Conservation (phyloP, 805 yeast genomes). For the Nakazawaea ernobii region DNA sequence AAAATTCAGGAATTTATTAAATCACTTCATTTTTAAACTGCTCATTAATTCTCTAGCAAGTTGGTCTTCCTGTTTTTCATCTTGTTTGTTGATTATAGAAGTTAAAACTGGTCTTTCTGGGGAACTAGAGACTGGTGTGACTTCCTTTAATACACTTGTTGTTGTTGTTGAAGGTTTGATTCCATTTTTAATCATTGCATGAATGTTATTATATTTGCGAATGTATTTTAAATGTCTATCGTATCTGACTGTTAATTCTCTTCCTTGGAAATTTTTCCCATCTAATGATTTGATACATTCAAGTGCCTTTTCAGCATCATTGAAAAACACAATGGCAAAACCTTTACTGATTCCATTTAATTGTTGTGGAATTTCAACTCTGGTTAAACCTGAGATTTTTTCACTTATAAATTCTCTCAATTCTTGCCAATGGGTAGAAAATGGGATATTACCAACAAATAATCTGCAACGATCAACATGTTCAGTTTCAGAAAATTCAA, state of each 20-base stretch:
- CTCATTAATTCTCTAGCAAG: no score
- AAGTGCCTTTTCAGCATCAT: slow-evolving; percentile 38
- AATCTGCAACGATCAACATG: slow-evolving; percentile 38
- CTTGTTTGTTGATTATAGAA: no score
- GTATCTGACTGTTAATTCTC: slow-evolving; percentile 54
- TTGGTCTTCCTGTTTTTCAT: not conserved
- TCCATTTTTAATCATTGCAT: slow-evolving; percentile 5
- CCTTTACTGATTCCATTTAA: slow-evolving; percentile 44
- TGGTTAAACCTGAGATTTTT: slow-evolving; percentile 25
- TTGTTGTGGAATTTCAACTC: slow-evolving; percentile 38
- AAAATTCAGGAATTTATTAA: no score
- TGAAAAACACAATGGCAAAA: slow-evolving; percentile 58
- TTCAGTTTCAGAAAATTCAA: slow-evolving; percentile 19
- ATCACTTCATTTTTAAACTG: no score
- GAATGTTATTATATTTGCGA: slow-evolving; percentile 8
- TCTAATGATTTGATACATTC: slow-evolving; percentile 45
- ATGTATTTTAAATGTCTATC: slow-evolving; percentile 46
- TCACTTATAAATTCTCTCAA: slow-evolving; percentile 26
- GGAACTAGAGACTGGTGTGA: not conserved
- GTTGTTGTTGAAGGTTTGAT: not conserved
- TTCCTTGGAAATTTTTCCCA: slow-evolving; percentile 50
- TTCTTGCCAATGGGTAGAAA: slow-evolving; percentile 31
- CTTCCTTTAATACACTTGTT: not conserved
- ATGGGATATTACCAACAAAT: slow-evolving; percentile 55
- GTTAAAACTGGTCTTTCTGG: no score